Conservation (phyloP, 2,329 filamentous ascomycete genomes). For the Pochonia chlamydosporia region DNA sequence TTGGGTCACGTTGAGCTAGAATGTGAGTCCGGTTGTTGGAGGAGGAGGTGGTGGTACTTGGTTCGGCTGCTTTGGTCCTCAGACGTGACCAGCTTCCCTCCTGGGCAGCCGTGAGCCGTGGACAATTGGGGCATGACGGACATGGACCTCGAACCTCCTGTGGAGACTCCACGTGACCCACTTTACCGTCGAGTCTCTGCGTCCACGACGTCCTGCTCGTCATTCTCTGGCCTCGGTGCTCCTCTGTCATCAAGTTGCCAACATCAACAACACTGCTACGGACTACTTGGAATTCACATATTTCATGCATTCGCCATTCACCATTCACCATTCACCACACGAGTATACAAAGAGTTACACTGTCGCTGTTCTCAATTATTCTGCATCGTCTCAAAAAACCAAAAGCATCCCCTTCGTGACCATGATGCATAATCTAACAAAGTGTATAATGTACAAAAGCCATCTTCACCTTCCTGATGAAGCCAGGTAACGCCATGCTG, state of each 20-base stretch:
- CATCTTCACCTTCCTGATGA: slow-evolving; percentile 1
- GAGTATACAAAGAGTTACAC: no score
- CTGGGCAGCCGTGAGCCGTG: no score
- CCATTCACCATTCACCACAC: no score
- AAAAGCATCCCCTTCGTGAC: not conserved
- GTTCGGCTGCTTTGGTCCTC: slow-evolving; percentile 6
- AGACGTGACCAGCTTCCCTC: slow-evolving; percentile 21
- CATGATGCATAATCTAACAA: slow-evolving; percentile 4
- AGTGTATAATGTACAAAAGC: slow-evolving; percentile 1
- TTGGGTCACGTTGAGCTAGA: slow-evolving; percentile 23
- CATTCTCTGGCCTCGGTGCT: no score
- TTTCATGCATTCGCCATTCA: no score
- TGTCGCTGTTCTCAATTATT: no score
- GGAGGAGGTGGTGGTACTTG: slow-evolving; percentile 13
- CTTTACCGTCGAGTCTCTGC: no score
- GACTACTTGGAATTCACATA: no score
- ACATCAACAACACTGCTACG: not conserved
- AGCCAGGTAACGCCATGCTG: slow-evolving; percentile 14
- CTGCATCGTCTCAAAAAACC: not conserved
- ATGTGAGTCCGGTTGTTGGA: slow-evolving; percentile 7
- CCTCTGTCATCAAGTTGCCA: not conserved
- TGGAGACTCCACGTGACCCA: slow-evolving; percentile 22
- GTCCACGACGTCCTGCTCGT: no score
- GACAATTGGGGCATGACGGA: slow-evolving; percentile 26
- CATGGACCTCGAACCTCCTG: slow-evolving; percentile 13